Base-by-base conservation (phyloP, 2,329 filamentous ascomycete species). In the Setomelanomma holmii region DNA sequence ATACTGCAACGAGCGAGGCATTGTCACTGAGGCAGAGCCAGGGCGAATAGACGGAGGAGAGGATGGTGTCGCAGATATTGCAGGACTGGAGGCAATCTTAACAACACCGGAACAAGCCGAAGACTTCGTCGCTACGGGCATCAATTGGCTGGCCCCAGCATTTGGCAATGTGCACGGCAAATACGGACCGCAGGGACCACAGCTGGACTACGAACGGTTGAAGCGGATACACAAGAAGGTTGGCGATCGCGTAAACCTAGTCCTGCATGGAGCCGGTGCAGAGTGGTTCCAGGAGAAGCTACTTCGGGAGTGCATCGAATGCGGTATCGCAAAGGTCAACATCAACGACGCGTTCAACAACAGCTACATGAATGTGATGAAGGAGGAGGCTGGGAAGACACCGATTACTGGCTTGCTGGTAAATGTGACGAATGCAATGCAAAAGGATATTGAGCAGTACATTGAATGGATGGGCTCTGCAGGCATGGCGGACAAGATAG, bases 81-180 rank as follows among this genome's bases (percentile, higher is more conserved):
- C 46, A 30, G 68, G 66, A 12, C 66, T 88, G 44, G 82, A 86
- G 61, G 85, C 84, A 0, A 72, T 87, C 54, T 74, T 90, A 59
- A 91, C 88, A 0, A 90, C 86, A 0, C 81, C 84, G 0, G 86
- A 89, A 56, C 84, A 91, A 73, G 87, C 86, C 6, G 81, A 86
- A 56, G 85, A 89, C 63, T 91, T 92, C 63, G 82, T 90, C 4
- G 81, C 78, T 2, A 89, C 87, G 10, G 89, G 88, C 0, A 89
- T 91, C 65, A 86, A 91, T 64, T 88, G 87, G 77, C 76, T 92
- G 12, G 89, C 89, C 2, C 89, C 89, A 0, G 87, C 87, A 0
- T 90, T 91, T 75, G 89, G 89, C 3, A 91, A 91, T 64, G 86
- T 91, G 39, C 89, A 91, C 73, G 89, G 89, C 5, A 84, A 86